Base-by-base conservation (phyloP, 768 basidiomycete species). In the Saitozyma podzolica region DNA sequence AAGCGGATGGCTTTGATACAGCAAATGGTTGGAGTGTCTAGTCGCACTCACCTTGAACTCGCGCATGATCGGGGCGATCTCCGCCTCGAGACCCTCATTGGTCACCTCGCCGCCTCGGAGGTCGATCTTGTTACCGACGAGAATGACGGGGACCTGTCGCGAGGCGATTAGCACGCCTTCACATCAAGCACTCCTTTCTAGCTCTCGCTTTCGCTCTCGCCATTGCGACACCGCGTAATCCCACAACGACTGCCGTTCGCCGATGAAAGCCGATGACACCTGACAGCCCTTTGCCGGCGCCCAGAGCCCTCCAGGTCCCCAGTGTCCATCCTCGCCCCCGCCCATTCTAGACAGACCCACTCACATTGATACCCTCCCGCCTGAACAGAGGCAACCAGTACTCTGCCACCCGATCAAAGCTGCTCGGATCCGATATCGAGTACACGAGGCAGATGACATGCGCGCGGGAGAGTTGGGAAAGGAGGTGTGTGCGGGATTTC, bases 371-470 rank as follows among this genome's bases (percentile, higher is more conserved):
- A 56, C 95, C 95, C 9, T 96, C 84, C 67, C 92, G 88, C 14
- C 94, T 86, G 81, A 99, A 95, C 71, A 92, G 87, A 20, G 95
- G 95, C 60, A 99, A 82, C 95, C 95, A 99, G 76, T 91, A 97
- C 1, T 93, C 88, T n/a, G 95, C 92, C 80, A 99, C 92, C 54
- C 95, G 88, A 81, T 95, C 91, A 80, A 99, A 99, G 13, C 92
- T 93, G 73, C 90, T 89, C 40, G 95, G 89, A 77, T 94, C 92
- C 83, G 97, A 93, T 74, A 98, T 92, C 40, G 91, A 88, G 79
- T 98, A 98, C 50, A 99, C 95, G 62, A 99, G 88, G 76, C 92
- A 95, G 66, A 98, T 97, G 75, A 96, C 95, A 82, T 99, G 94
- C 10, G 95, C 94, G 79, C 96, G 93, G 56, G 92, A 87, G 62